These are phyloP conservation scores for Chenopodium berlandieri DNA, from an alignment of 148 eudicot species.

Conservation along the genomic window DNA sequence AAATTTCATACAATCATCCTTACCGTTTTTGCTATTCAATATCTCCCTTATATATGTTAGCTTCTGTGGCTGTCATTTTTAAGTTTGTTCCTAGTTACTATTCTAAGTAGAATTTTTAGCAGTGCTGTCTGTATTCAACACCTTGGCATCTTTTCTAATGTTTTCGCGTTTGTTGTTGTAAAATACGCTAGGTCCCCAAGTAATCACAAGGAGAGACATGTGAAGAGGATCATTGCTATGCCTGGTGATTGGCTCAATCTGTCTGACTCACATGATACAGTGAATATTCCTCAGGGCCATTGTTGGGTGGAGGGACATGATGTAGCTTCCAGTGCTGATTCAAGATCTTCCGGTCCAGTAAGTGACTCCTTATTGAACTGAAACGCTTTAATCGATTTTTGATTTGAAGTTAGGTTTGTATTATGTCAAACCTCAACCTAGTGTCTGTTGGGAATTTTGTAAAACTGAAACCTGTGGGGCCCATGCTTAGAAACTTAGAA, in stretches of 20 bases:
- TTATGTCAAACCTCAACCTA: not conserved
- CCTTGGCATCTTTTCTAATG: constrained; percentile 12
- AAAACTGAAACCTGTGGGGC: not conserved
- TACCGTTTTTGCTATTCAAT: not conserved
- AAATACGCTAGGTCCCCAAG: constrained; percentile 61
- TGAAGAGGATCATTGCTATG: constrained; percentile 84
- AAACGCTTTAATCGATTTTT: not conserved
- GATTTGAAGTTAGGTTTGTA: not conserved
- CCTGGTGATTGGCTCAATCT: constrained; percentile 81
- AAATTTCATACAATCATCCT: not conserved
- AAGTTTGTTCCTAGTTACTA: not conserved
- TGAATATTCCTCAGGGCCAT: constrained; percentile 80
- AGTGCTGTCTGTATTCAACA: not conserved
- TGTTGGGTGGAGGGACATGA: constrained; percentile 99
- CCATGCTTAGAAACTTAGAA: not conserved
- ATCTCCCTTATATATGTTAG: not conserved
- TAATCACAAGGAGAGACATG: constrained; percentile 61
- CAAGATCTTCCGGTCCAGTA: constrained; percentile 85
- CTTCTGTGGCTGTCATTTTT: not conserved
- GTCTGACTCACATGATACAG: constrained; percentile 45
- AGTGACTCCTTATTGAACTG: constrained; percentile 20
- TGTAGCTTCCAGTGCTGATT: constrained; percentile 70
- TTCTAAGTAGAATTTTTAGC: not conserved
- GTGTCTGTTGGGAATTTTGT: not conserved
- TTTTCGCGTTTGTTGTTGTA: constrained; percentile 3